phyloP scores from a whole-genome alignment of 208 protist genomes.

The Lotmaria passim region DNA sequence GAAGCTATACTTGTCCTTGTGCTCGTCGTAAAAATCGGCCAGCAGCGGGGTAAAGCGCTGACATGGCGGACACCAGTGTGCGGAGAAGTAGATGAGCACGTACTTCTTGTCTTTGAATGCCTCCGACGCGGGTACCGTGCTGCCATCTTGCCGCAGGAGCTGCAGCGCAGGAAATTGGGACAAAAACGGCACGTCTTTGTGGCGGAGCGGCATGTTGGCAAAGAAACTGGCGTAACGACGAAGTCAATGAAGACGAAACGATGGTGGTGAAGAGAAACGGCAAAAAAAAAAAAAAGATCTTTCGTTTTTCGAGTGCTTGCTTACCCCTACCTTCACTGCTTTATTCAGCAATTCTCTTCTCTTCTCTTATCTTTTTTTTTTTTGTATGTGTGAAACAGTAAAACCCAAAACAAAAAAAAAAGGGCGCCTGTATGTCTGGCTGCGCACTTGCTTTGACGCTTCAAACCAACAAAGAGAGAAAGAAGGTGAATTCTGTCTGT shows the following conservation, averaged over 20 bases:
- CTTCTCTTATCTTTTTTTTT: neutral
- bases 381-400: too few species aligned
- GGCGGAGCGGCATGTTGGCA: conserved; percentile 15
- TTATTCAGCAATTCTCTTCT: neutral
- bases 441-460: too few species aligned
- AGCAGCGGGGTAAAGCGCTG: conserved; percentile 81
- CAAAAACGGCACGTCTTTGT: conserved; percentile 28
- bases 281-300: conserved; percentile 5
- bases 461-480: too few species aligned
- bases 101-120: conserved; percentile 56
- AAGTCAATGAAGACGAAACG: neutral
- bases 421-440: too few species aligned
- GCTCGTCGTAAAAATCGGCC: conserved; percentile 56
- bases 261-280: neutral
- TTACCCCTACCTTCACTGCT: neutral
- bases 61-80: conserved; percentile 86
- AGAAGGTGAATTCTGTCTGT: too few species aligned
- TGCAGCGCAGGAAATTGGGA: conserved; percentile 34
- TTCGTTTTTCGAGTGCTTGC: too few species aligned
- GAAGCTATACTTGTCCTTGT: conserved; percentile 43
- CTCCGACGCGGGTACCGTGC: conserved; percentile 24
- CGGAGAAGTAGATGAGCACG: conserved; percentile 80
- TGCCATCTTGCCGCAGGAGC: conserved; percentile 49
- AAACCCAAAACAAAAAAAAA: too few species aligned
- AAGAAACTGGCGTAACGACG: too few species aligned